A percentile compares a stretch with the other conserved stretches of the same genome.
phyloP scores from a whole-genome alignment of 2,329 filamentous ascomycete species.

The Trematosphaeria pertusa region DNA sequence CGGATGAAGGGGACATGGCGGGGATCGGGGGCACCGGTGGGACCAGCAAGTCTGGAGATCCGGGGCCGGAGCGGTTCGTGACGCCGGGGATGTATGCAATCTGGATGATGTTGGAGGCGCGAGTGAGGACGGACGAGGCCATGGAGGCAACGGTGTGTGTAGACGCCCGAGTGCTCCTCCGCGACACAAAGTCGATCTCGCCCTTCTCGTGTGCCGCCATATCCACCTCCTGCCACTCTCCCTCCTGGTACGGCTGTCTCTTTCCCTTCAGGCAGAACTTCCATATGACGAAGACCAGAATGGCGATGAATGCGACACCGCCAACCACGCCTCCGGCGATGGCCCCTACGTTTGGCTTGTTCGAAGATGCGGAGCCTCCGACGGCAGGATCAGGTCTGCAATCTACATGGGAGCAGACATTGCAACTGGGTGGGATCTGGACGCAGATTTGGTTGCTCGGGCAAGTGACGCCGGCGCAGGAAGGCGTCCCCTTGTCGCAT shows the following conservation, averaged over 20 bases:
- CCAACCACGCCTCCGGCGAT: slow-evolving; percentile 93
- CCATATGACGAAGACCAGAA: slow-evolving; percentile 82
- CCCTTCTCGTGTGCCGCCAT: slow-evolving; percentile 64
- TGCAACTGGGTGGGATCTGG: slow-evolving; percentile 65
- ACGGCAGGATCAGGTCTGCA: slow-evolving; percentile 56
- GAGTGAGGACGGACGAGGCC: slow-evolving; percentile 91
- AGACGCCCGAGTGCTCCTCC: slow-evolving; percentile 71
- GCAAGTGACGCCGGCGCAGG: slow-evolving; percentile 65
- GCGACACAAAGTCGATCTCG: slow-evolving; percentile 62
- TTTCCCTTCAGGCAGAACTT: slow-evolving; percentile 84
- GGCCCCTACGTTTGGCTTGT: slow-evolving; percentile 72
- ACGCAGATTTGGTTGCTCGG: slow-evolving; percentile 63
- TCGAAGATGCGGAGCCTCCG: slow-evolving; percentile 25
- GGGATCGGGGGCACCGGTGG: slow-evolving; percentile 96
- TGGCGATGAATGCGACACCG: slow-evolving; percentile 76
- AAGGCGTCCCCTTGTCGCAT: slow-evolving; percentile 60
- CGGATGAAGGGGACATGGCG: slow-evolving; percentile 62
- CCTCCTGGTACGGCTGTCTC: slow-evolving; percentile 67
- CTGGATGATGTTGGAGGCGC: slow-evolving; percentile 98
- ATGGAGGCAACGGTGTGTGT: slow-evolving; percentile 89
- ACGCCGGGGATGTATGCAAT: slow-evolving; percentile 99
- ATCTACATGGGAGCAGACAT: slow-evolving; percentile 63
- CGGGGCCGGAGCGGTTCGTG: slow-evolving; percentile 85
- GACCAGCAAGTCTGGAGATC: slow-evolving; percentile 80
- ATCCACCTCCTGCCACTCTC: slow-evolving; percentile 63